phyloP scores from a whole-genome alignment of 345 rosid species.

The Lenwebbia sp. region DNA sequence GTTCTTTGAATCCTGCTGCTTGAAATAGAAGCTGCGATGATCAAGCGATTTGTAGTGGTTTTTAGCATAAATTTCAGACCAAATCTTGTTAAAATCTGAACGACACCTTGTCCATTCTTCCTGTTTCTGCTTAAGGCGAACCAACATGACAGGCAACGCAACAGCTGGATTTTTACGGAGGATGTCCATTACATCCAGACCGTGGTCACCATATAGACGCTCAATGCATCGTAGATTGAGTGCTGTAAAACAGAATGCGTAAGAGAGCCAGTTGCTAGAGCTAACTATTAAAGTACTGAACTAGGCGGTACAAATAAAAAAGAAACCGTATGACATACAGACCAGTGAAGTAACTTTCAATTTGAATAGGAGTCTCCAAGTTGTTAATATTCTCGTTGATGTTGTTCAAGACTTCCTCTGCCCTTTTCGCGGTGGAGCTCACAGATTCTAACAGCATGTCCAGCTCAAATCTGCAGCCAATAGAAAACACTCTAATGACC shows the following conservation, averaged over 20 bases:
- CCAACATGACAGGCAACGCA: conserved; percentile 73
- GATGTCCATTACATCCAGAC: conserved; percentile 85
- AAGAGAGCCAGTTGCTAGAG: not conserved
- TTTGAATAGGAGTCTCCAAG: conserved; percentile 35
- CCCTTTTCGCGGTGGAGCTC: conserved; percentile 69
- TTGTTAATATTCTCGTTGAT: conserved; percentile 54
- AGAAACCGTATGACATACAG: conserved; percentile 7
- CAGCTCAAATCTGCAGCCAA: conserved; percentile 72
- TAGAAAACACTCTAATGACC: not conserved
- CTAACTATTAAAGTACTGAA: not conserved
- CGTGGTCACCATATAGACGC: conserved; percentile 96
- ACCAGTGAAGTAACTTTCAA: conserved; percentile 80
- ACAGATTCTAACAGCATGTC: conserved; percentile 97
- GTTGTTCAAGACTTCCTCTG: conserved; percentile 60
- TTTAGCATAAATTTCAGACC: conserved; percentile 92
- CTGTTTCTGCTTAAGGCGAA: conserved; percentile 93
- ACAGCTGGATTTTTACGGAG: conserved; percentile 79
- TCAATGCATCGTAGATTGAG: conserved; percentile 83
- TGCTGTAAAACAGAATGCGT: conserved; percentile 31
- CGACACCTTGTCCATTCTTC: conserved; percentile 96
- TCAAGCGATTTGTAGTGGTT: conserved; percentile 95
- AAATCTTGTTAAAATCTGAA: conserved; percentile 82
- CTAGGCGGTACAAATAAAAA: not conserved
- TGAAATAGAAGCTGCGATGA: conserved; percentile 98
- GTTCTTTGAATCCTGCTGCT: conserved; percentile 97